Conservation (phyloP, 163 green algal genomes). For the Trebouxiophyceae sp. region DNA sequence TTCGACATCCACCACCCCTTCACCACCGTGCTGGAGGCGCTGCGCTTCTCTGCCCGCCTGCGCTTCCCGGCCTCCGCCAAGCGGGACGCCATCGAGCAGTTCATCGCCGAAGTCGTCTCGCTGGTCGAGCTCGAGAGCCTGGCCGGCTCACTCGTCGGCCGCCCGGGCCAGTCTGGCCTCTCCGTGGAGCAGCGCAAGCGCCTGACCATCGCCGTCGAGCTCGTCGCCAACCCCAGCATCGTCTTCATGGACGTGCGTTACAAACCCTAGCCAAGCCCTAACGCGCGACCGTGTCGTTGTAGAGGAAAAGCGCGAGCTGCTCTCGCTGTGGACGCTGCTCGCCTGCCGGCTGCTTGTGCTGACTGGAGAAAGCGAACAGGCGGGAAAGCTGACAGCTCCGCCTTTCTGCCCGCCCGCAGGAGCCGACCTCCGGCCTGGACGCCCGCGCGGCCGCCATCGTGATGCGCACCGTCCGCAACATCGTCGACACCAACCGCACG, state of each 20-base stretch:
- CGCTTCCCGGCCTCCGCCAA: slow-evolving; percentile 13
- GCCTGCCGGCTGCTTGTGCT: no score
- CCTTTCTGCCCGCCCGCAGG: background rate
- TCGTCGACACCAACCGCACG: slow-evolving; percentile 52
- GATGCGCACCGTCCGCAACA: slow-evolving; percentile 68
- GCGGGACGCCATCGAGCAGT: background rate
- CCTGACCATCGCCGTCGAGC: slow-evolving; percentile 59
- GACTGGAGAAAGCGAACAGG: background rate
- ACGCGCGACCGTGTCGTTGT: no score
- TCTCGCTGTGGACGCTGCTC: no score
- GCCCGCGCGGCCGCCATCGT: slow-evolving; percentile 70
- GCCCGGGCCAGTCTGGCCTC: slow-evolving; percentile 30
- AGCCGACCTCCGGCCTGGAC: slow-evolving; percentile 48
- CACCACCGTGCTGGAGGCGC: slow-evolving; percentile 36
- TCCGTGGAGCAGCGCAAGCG: slow-evolving; percentile 59
- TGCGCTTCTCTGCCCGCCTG: slow-evolving; percentile 42
- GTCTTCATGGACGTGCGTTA: slow-evolving; percentile 53
- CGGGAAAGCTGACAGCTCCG: background rate
- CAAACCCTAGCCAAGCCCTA: no score
- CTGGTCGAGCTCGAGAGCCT: slow-evolving; percentile 45
- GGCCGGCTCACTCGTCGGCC: slow-evolving; percentile 22
- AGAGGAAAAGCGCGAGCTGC: no score
- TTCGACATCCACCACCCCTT: slow-evolving; percentile 13
- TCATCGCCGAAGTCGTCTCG: slow-evolving; percentile 37
- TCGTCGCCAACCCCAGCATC: slow-evolving; percentile 49